Conservation (phyloP, 306 rosid species). For the Arachis stenosperma region DNA sequence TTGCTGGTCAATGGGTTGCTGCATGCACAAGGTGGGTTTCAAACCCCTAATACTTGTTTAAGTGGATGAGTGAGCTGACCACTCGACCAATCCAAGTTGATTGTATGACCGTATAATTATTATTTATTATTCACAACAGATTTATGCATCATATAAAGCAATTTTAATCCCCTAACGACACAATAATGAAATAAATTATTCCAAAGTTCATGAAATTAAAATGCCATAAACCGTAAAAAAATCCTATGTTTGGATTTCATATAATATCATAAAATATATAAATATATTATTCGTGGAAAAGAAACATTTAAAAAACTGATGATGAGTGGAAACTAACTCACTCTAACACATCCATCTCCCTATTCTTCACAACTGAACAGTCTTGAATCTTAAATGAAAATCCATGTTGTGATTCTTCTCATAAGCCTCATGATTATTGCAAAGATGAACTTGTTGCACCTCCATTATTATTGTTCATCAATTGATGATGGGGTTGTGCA, state of each 20-base stretch:
- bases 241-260: background rate
- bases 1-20: too few species aligned
- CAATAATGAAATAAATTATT: too few species aligned
- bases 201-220: background rate
- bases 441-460: slow-evolving; percentile 41
- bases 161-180: too few species aligned
- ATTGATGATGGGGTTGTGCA: slow-evolving; percentile 15
- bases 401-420: slow-evolving; percentile 29
- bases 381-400: background rate
- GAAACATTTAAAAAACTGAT: slow-evolving; percentile 14
- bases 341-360: slow-evolving; percentile 72
- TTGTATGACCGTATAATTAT: too few species aligned
- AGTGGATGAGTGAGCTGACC: too few species aligned
- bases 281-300: background rate
- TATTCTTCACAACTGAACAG: slow-evolving; percentile 38
- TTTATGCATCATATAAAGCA: too few species aligned
- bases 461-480: slow-evolving; percentile 41
- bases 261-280: too few species aligned
- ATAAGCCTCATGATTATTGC: slow-evolving; percentile 36
- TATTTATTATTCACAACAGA: too few species aligned
- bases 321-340: slow-evolving; percentile 47
- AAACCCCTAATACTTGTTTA: too few species aligned
- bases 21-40: too few species aligned
- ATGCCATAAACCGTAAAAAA: too few species aligned
- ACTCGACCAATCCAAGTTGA: too few species aligned